Evolutionary conservation across 805 yeast genomes (phyloP), one percentile per base, ranked within the genome.

Genomic region (Saccharomycopsis sp.): DNA sequence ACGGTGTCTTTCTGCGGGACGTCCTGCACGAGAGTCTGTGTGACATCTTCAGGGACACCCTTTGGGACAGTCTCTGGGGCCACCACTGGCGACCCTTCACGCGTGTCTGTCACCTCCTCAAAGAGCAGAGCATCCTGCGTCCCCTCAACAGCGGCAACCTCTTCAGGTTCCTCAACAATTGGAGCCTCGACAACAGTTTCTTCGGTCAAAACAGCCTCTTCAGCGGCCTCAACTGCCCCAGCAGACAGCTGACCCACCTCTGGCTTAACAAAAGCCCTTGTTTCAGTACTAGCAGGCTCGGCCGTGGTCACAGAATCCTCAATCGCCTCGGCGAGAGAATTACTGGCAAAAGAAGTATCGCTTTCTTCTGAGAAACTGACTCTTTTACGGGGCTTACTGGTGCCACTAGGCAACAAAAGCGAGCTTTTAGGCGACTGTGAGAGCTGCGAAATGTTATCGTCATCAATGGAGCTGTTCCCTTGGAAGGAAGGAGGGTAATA

Each of bases 401-500:
- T 19, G 14, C 41, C 41, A 44, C 20, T 19, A 17, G 49, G 49
- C 22, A 44, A 44, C 22, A 44, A 44, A 44, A 44, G 49, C 19
- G 49, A 44, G 22, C 22, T 44, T 44, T 44, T 44, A 44, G 49
- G 49, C 22, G 49, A 44, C 49, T 17, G 49, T 17, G 49, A 44
- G 22, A 44, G 22, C 22, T 44, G 49, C 7, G 49, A 44, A 17
- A 19, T 7, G 22, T 44, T 44, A 17, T 44, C 49, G 22, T 44
- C 49, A 17, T 44, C 49, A 12, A 44, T 44, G 22, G 49, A 44
- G 19, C 12, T 44, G 22, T 44, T 44, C 12, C 38, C 38, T 12
- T 29, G 38, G 38, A 29, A 66, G 67, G 22, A 49, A 67, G 44
- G 62, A 67, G 41, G 74, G 25, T 34, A 20, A 52, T 41, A 23